Conservation (phyloP, 352 stramenopile species). For the Phytopythium oedochilum region DNA sequence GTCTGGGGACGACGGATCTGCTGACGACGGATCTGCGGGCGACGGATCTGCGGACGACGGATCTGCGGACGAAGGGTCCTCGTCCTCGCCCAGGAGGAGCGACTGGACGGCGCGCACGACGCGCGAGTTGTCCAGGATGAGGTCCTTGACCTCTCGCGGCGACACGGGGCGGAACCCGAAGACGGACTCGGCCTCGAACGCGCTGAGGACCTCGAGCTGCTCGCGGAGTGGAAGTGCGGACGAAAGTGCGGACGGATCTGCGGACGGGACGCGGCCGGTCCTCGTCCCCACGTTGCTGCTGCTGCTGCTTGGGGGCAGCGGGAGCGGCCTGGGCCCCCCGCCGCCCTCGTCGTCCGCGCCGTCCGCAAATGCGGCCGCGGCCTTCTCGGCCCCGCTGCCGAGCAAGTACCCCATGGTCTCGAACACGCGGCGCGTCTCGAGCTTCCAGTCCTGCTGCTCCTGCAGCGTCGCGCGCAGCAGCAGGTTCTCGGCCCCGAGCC, state of each 20-base stretch:
- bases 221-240: not conserved
- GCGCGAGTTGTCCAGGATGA: conserved; percentile 33
- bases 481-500: conserved; percentile 50
- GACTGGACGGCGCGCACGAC: conserved; percentile 26
- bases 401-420: conserved; percentile 30
- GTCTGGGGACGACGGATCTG: not conserved
- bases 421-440: conserved; percentile 40
- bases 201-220: conserved; percentile 17
- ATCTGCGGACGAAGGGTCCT: too few relatives aligned
- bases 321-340: not conserved
- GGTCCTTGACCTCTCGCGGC: conserved; percentile 28
- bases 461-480: conserved; percentile 41
- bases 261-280: too few relatives aligned
- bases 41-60: not conserved
- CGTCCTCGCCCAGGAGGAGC: conserved; percentile 8
- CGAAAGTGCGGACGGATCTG: not conserved
- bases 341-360: not conserved
- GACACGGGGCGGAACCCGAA: conserved; percentile 33
- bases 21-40: not conserved
- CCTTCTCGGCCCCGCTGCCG: conserved; percentile 9
- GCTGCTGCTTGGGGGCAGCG: not conserved
- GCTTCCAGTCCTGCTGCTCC: conserved; percentile 39
- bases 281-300: too few relatives aligned
- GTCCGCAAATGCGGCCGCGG: conserved; percentile 12
- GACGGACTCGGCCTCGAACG: conserved; percentile 29